Evolutionary conservation across 352 stramenopile genomes (phyloP).

Genomic region (Phytopythium helicoides): DNA sequence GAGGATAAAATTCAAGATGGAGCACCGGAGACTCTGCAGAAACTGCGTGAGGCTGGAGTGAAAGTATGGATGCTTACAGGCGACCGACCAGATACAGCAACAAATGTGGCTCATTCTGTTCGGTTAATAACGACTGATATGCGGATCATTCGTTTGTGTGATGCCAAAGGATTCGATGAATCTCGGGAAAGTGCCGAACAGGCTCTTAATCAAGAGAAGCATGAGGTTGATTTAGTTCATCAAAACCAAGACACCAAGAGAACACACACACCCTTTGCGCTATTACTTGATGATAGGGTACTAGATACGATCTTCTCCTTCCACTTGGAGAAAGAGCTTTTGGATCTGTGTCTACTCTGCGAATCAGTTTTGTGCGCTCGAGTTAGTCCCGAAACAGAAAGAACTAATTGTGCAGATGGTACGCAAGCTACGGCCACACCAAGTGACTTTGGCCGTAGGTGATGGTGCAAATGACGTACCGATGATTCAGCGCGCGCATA

Average conservation of each 20-base stretch:
- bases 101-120: slow-evolving; percentile 56
- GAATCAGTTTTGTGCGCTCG: slow-evolving; percentile 95
- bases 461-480: slow-evolving; percentile 93
- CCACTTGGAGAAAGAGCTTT: slow-evolving; percentile 40
- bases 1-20: slow-evolving; percentile 73
- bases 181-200: slow-evolving; percentile 17
- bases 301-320: slow-evolving; percentile 40
- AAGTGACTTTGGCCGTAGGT: slow-evolving; percentile 80
- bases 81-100: slow-evolving; percentile 60
- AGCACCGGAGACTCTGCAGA: slow-evolving; percentile 48
- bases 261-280: slow-evolving; percentile 12
- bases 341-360: slow-evolving; percentile 68
- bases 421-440: slow-evolving; percentile 31
- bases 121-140: slow-evolving; percentile 55
- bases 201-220: slow-evolving; percentile 27
- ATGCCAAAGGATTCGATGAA: slow-evolving; percentile 14
- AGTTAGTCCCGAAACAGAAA: slow-evolving; percentile 97
- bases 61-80: slow-evolving; percentile 81
- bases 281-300: slow-evolving; percentile 50
- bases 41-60: slow-evolving; percentile 57
- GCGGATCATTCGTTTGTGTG: slow-evolving; percentile 40
- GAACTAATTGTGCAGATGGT: slow-evolving; percentile 95
- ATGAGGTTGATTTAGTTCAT: neutral
- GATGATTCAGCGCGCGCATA: slow-evolving; percentile 88
- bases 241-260: neutral